Conservation (phyloP, 2,329 filamentous ascomycete genomes). For the Boeremia exigua region DNA sequence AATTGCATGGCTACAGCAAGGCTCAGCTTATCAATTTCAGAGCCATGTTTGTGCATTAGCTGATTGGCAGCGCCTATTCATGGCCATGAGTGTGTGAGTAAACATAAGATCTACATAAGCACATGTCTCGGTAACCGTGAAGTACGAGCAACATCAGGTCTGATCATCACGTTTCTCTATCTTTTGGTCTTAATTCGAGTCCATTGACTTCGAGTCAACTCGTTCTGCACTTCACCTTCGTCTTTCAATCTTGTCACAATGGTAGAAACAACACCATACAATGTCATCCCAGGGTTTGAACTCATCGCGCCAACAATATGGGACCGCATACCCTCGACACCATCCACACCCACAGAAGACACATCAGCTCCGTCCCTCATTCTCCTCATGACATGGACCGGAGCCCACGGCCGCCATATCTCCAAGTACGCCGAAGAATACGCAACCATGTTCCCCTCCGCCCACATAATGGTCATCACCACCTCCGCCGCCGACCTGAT, state of each 20-base stretch:
- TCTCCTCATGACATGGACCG: slow-evolving; percentile 38
- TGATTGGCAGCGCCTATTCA: slow-evolving; percentile 4
- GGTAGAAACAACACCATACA: not conserved
- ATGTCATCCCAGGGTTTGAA: slow-evolving; percentile 11
- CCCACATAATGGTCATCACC: slow-evolving; percentile 35
- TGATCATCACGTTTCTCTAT: not conserved
- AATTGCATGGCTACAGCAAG: not conserved
- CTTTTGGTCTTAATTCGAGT: not conserved
- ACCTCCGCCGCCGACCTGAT: slow-evolving; percentile 34
- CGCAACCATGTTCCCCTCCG: slow-evolving; percentile 29
- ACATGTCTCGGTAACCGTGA: not conserved
- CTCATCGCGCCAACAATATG: slow-evolving; percentile 15
- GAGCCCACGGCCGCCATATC: slow-evolving; percentile 32
- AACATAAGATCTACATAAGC: slow-evolving; percentile 10
- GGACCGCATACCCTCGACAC: slow-evolving; percentile 13
- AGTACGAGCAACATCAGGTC: not conserved
- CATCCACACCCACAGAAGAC: slow-evolving; percentile 9
- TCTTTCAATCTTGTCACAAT: not conserved
- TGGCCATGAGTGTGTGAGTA: not conserved
- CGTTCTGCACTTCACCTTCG: not conserved
- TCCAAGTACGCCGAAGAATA: slow-evolving; percentile 35
- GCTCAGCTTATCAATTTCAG: slow-evolving; percentile 2
- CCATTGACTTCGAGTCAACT: not conserved
- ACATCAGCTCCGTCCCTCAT: slow-evolving; percentile 27
- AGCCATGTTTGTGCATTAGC: not conserved